phyloP scores from a whole-genome alignment of 371 early-diverging fungal genomes.

The Mucor irregularis region DNA sequence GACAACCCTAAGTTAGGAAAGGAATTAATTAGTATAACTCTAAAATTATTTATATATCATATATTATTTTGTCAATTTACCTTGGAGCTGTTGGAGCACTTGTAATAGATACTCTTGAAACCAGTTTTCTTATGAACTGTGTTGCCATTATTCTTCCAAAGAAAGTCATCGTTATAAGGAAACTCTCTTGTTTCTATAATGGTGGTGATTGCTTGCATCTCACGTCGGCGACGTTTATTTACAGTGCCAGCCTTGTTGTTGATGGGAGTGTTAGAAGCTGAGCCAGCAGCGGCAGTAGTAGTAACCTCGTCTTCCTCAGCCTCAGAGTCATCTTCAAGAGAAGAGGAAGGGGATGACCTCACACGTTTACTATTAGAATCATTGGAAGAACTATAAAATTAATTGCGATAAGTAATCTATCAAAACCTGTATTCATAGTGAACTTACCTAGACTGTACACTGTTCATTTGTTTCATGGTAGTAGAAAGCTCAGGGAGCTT shows the following conservation, averaged over 20 bases:
- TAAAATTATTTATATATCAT: no score
- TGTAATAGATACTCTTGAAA: conserved; percentile 56
- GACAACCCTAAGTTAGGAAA: conserved; percentile 22
- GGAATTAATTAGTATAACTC: background rate
- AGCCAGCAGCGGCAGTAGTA: conserved; percentile 17
- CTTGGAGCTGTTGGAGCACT: conserved; percentile 45
- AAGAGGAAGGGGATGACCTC: background rate
- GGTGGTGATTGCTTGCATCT: conserved; percentile 57
- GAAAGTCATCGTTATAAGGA: conserved; percentile 49
- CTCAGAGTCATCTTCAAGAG: background rate
- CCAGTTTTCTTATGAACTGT: conserved; percentile 56
- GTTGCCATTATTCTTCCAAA: conserved; percentile 65
- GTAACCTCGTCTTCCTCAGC: background rate
- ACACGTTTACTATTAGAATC: no score
- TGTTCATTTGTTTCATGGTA: background rate
- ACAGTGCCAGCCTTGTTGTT: background rate
- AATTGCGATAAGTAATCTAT: no score
- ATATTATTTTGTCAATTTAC: no score
- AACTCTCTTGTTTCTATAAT: conserved; percentile 54
- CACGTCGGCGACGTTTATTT: conserved; percentile 52
- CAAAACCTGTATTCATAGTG: background rate
- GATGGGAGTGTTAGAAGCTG: conserved; percentile 4
- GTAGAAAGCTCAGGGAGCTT: conserved; percentile 11
- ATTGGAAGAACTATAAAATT: no score
- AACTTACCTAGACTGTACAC: background rate